Conservation (phyloP, 495 filamentous ascomycete species). For the Hyaloscypha variabilis region DNA sequence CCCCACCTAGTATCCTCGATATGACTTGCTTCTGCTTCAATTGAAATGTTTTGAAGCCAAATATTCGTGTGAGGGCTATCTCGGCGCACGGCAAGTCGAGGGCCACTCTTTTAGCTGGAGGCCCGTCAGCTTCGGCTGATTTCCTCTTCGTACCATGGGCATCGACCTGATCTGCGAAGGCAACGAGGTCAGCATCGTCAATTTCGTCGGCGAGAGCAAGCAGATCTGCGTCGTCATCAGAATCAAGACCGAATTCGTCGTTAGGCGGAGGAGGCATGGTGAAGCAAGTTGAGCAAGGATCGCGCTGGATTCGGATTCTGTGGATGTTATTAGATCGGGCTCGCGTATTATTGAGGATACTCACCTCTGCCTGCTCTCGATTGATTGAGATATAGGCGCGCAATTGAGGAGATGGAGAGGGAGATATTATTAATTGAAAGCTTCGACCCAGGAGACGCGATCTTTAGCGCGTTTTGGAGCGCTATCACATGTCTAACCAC, state of each 20-base stretch:
- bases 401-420: no score
- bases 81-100: conserved; percentile 28
- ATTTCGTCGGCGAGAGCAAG: conserved; percentile 14
- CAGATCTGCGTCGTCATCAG: conserved; percentile 17
- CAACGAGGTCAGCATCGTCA: conserved; percentile 28
- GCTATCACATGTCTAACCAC: no score
- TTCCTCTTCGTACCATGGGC: conserved; percentile 18
- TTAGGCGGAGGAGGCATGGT: background rate
- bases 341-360: no score
- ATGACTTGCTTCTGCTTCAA: conserved; percentile 58
- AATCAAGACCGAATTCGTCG: conserved; percentile 22
- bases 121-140: background rate
- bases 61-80: conserved; percentile 44
- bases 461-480: no score
- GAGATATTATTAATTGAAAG: no score
- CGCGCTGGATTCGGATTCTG: no score
- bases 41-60: conserved; percentile 50
- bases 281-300: background rate
- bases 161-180: conserved; percentile 7
- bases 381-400: no score
- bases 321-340: no score
- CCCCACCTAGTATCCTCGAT: conserved; percentile 46
- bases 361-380: no score
- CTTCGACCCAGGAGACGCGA: no score
- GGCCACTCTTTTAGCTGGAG: conserved; percentile 22